A percentile compares a stretch with the other conserved stretches of the same genome.
Evolutionary conservation across 2,329 filamentous ascomycete species (phyloP).

Genomic region (Alternaria burnsii): DNA sequence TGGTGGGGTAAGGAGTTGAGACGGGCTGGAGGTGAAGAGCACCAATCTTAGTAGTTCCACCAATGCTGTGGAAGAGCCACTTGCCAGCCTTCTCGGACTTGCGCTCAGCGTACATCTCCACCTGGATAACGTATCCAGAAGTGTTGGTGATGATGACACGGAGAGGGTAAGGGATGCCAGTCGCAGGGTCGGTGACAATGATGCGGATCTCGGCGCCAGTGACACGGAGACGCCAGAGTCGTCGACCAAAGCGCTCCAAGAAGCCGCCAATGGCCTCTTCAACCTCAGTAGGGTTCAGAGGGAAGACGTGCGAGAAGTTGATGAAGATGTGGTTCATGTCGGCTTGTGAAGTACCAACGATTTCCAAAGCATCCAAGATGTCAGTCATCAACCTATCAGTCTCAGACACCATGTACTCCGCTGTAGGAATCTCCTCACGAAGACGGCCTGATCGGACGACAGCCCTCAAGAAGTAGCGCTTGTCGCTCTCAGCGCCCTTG

Average conservation of each 20-base stretch:
- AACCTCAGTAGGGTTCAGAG: conserved; percentile 86
- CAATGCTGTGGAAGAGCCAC: conserved; percentile 98
- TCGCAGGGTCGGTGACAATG: conserved; percentile 89
- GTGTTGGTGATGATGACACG: conserved; percentile 98
- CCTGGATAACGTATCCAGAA: conserved; percentile 95
- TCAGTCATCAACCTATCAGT: conserved; percentile 96
- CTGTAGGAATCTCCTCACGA: conserved; percentile 96
- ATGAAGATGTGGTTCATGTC: conserved; percentile 99
- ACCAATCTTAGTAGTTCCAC: conserved; percentile 92
- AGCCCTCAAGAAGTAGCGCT: conserved; percentile 97
- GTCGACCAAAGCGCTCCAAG: conserved; percentile 93
- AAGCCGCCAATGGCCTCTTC: conserved; percentile 94
- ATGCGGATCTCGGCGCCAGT: conserved; percentile 98
- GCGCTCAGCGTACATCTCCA: conserved; percentile 96
- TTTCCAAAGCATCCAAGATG: conserved; percentile 96
- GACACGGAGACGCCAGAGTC: conserved; percentile 95
- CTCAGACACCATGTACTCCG: conserved; percentile 97
- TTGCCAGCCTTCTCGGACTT: conserved; percentile 95
- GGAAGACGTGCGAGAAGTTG: conserved; percentile 98
- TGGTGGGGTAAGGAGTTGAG: conserved; percentile 91
- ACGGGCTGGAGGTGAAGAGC: conserved; percentile 94
- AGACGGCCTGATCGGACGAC: conserved; percentile 94
- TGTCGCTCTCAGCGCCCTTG: conserved; percentile 94
- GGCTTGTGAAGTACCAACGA: conserved; percentile 98
- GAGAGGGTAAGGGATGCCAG: conserved; percentile 86